Percentiles rank a stretch among this genome's conserved stretches.
Evolutionary conservation across 2,329 filamentous ascomycete species (phyloP).

Genomic region (Xylaria sp.): DNA sequence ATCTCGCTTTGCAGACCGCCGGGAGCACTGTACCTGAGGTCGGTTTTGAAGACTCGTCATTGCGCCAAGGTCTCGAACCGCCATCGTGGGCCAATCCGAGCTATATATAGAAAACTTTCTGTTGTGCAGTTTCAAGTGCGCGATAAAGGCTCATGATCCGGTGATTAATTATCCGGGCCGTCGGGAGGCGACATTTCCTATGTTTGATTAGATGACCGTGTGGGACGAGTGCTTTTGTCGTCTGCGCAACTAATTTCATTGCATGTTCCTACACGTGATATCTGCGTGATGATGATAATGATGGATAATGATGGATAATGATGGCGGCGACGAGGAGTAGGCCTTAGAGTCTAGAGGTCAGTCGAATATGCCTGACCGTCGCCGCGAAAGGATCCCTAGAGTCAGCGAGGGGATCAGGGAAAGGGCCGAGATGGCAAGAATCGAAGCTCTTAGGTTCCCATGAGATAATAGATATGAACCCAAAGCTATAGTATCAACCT

Average conservation of each 20-base stretch:
- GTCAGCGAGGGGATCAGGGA: neutral
- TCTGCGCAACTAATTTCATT: neutral
- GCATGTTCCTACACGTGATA: too few species aligned
- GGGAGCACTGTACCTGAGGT: neutral
- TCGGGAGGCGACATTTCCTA: neutral
- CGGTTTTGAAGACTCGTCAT: neutral
- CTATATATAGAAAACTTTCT: neutral
- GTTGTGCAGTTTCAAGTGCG: neutral
- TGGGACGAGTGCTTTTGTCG: neutral
- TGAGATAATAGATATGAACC: neutral
- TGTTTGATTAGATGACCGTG: neutral
- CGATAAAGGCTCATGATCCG: neutral
- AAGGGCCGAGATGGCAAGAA: neutral
- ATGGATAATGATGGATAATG: too few species aligned
- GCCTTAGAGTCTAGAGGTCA: neutral
- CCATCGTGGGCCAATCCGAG: neutral
- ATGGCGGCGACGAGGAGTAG: neutral
- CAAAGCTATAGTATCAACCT: neutral
- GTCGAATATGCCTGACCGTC: neutral
- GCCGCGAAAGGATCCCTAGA: neutral
- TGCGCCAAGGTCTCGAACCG: neutral
- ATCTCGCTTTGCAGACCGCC: neutral
- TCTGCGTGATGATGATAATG: too few species aligned
- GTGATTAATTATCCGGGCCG: too few species aligned
- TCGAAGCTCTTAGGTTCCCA: neutral